phyloP scores from a whole-genome alignment of 2,329 filamentous ascomycete species.

The Coniochaeta ligniaria region DNA sequence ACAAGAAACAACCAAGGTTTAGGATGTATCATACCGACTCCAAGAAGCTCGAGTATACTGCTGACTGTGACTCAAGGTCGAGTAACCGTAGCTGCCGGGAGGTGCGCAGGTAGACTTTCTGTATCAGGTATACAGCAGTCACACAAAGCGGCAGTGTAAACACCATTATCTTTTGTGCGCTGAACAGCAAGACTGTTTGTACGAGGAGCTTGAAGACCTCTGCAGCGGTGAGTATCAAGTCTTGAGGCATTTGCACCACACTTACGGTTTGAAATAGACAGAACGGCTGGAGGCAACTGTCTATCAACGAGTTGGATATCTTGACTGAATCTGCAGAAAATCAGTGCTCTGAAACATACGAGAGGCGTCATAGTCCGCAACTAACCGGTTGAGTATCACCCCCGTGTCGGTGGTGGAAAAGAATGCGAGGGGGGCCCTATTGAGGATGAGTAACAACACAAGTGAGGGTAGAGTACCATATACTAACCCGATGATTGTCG shows the following conservation, averaged over 20 bases:
- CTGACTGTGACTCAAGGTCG: conserved; percentile 46
- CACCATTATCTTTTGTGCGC: conserved; percentile 36
- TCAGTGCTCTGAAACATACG: conserved; percentile 23
- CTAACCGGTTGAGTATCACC: conserved; percentile 18
- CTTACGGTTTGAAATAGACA: background rate
- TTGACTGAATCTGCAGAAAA: conserved; percentile 37
- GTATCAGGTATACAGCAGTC: conserved; percentile 26
- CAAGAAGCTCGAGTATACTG: conserved; percentile 23
- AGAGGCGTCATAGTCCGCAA: conserved; percentile 19
- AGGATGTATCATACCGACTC: conserved; percentile 7
- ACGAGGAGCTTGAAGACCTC: conserved; percentile 31
- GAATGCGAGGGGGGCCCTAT: background rate
- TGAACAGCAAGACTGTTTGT: conserved; percentile 37
- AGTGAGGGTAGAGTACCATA: background rate
- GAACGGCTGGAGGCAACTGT: conserved; percentile 20
- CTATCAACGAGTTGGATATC: conserved; percentile 36
- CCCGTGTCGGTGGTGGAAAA: background rate
- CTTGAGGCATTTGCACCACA: background rate
- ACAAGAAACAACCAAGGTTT: conserved; percentile 7
- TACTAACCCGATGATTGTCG: background rate
- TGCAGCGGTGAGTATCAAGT: conserved; percentile 18
- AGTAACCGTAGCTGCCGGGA: conserved; percentile 49
- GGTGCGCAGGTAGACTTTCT: conserved; percentile 41
- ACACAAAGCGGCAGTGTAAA: conserved; percentile 37
- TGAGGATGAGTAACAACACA: background rate